A percentile compares a stretch with the other conserved stretches of the same genome.
Evolutionary conservation across 192 early-diverging fungal species (phyloP).

Genomic region (Hyaloraphidium curvatum): DNA sequence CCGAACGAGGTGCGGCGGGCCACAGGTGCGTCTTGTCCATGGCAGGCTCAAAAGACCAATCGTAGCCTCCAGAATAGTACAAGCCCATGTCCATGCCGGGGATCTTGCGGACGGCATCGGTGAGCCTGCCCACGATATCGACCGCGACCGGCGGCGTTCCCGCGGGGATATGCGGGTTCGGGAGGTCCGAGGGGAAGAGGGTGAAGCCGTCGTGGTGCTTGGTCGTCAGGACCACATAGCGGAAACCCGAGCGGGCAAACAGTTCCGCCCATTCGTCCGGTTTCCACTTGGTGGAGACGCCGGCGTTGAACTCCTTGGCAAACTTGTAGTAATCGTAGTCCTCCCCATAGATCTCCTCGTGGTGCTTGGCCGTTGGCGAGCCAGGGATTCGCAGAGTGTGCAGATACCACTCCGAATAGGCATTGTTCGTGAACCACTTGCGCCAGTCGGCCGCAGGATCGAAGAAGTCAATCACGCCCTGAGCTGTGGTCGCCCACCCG

Average conservation of each 20-base stretch:
- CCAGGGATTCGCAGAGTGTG: neutral
- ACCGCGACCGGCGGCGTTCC: neutral
- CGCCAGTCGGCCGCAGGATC: neutral
- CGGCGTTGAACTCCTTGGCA: neutral
- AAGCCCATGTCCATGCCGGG: neutral
- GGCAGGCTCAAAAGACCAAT: neutral
- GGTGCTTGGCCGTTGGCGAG: neutral
- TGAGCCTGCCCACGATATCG: neutral
- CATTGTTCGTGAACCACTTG: neutral
- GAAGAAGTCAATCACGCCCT: too few relatives aligned
- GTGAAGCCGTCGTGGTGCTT: neutral
- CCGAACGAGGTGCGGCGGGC: neutral
- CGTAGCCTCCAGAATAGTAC: neutral
- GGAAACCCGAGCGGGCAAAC: neutral
- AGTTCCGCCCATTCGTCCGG: neutral
- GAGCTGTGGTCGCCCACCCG: too few relatives aligned
- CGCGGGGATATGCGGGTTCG: neutral
- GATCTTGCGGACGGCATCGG: neutral
- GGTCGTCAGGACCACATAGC: neutral
- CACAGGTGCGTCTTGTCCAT: neutral
- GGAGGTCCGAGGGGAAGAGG: neutral
- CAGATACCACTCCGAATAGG: neutral
- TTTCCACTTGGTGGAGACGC: neutral
- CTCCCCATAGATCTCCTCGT: neutral
- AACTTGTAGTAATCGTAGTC: neutral